Percentiles rank a stretch among this genome's conserved stretches.
These are phyloP conservation scores for Trametes cubensis DNA, from an alignment of 768 basidiomycete genomes.

Conservation along the genomic window DNA sequence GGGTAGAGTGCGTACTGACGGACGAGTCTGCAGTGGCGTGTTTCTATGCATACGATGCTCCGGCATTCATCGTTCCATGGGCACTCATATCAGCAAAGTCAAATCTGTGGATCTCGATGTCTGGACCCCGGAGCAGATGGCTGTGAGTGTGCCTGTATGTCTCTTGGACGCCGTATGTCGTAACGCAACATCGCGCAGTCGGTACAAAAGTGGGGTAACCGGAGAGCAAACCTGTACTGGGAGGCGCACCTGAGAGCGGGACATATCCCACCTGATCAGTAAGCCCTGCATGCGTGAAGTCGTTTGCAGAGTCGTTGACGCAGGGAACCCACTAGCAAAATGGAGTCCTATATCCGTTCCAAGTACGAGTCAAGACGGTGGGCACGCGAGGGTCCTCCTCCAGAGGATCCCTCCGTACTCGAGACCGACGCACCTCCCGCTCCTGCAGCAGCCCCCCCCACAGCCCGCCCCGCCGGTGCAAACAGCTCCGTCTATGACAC, in stretches of 20 bases:
- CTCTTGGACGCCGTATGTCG: neutral
- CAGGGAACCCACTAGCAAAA: constrained; percentile 65
- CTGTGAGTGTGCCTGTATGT: constrained; percentile 48
- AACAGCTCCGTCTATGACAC: neutral
- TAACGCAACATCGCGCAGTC: constrained; percentile 45
- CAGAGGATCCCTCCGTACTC: constrained; percentile 77
- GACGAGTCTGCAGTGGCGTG: constrained; percentile 61
- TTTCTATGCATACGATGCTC: constrained; percentile 98
- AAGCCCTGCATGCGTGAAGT: constrained; percentile 38
- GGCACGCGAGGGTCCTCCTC: constrained; percentile 89
- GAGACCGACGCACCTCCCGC: constrained; percentile 46
- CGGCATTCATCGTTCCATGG: constrained; percentile 96
- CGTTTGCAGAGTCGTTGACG: neutral
- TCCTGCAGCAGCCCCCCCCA: constrained; percentile 28
- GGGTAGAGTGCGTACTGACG: neutral
- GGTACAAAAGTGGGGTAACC: constrained; percentile 94
- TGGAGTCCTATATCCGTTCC: constrained; percentile 95
- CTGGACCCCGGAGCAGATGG: constrained; percentile 98
- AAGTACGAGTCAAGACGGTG: constrained; percentile 95
- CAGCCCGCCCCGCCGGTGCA: constrained; percentile 18
- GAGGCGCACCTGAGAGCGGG: constrained; percentile 92
- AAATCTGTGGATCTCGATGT: constrained; percentile 97
- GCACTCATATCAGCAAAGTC: constrained; percentile 96
- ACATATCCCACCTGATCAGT: constrained; percentile 95
- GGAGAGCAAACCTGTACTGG: constrained; percentile 93